phyloP scores from a whole-genome alignment of 805 yeast species.

The Candida incommunis region DNA sequence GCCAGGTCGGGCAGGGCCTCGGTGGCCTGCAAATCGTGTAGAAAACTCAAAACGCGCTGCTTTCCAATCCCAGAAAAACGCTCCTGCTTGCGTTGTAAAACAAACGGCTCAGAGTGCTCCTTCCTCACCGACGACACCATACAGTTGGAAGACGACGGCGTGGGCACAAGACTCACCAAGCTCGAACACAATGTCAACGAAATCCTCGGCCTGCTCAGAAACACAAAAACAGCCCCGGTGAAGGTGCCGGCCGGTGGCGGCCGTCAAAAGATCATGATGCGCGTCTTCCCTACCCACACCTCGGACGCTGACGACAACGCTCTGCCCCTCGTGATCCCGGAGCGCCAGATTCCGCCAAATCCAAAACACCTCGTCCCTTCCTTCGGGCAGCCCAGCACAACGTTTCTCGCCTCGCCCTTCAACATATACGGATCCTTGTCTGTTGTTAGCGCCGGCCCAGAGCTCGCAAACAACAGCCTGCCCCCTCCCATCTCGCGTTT shows the following conservation, averaged over 20 bases:
- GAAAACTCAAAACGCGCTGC: conserved; percentile 48
- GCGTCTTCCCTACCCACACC: conserved; percentile 7
- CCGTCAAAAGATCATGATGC: not conserved
- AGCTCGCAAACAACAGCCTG: conserved; percentile 17
- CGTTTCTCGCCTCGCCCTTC: conserved; percentile 32
- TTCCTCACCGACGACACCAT: conserved; percentile 19
- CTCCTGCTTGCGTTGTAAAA: conserved; percentile 45
- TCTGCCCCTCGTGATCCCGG: conserved; percentile 4
- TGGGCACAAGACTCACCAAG: conserved; percentile 2
- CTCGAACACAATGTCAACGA: conserved; percentile 6
- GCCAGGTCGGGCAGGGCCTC: conserved; percentile 24
- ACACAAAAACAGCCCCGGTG: conserved; percentile 2
- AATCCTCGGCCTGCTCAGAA: conserved; percentile 2
- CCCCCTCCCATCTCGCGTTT: conserved; percentile 27
- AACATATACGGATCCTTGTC: conserved; percentile 21
- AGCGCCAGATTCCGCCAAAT: conserved; percentile 6
- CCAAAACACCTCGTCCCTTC: conserved; percentile 11
- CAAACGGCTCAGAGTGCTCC: conserved; percentile 38
- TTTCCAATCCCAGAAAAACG: conserved; percentile 32
- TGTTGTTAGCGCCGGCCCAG: conserved; percentile 3
- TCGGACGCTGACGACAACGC: conserved; percentile 18
- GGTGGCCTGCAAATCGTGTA: conserved; percentile 40
- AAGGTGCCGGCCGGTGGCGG: conserved; percentile 13
- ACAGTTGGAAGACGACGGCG: not conserved
- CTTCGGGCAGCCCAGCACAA: conserved; percentile 24